phyloP scores from a whole-genome alignment of 768 basidiomycete genomes.

The Chalciporus sphaerocephalus region DNA sequence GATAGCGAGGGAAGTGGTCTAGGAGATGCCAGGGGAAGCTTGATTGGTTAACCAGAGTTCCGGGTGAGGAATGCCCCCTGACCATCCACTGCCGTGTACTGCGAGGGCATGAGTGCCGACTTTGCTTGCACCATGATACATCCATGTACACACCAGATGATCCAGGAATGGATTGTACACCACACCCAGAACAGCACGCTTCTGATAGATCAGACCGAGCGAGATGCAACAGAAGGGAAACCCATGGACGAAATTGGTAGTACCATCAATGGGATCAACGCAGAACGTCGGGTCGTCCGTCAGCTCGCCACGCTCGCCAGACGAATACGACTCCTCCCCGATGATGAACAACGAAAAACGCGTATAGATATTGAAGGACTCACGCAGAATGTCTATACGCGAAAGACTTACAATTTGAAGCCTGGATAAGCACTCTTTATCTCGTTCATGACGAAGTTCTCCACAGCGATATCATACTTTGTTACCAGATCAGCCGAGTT shows the following conservation, averaged over 20 bases:
- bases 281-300: constrained; percentile 93
- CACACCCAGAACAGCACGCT: constrained; percentile 78
- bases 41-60: constrained; percentile 39
- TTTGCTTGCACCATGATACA: neutral
- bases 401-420: constrained; percentile 71
- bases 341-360: constrained; percentile 46
- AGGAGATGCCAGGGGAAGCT: constrained; percentile 61
- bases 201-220: constrained; percentile 79
- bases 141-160: constrained; percentile 48
- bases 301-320: constrained; percentile 59
- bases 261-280: constrained; percentile 92
- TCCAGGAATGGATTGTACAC: constrained; percentile 90
- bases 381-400: neutral
- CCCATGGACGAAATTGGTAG: constrained; percentile 81
- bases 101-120: neutral
- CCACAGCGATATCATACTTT: constrained; percentile 87
- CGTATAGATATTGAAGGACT: neutral
- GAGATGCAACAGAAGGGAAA: constrained; percentile 89
- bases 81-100: constrained; percentile 77
- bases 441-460: constrained; percentile 72
- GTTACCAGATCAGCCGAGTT: constrained; percentile 94
- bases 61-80: constrained; percentile 73
- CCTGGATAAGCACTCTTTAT: constrained; percentile 61
- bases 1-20: constrained; percentile 65
- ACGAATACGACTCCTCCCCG: constrained; percentile 89